These are phyloP conservation scores for Umbelopsis ramanniana DNA, from an alignment of 192 early-diverging fungal species.

Conservation along the genomic window DNA sequence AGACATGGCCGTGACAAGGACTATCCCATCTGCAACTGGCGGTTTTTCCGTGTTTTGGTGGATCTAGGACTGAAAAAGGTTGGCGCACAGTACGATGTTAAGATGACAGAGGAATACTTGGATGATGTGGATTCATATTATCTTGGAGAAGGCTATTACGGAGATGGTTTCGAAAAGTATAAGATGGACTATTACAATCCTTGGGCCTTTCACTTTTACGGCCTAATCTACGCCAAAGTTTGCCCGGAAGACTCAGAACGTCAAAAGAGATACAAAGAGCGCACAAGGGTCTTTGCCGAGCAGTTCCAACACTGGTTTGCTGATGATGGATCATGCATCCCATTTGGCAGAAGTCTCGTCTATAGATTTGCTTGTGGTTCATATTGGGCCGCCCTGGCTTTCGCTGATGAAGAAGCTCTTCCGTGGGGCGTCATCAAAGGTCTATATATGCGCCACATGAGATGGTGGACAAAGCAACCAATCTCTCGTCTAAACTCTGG, in stretches of 20 bases:
- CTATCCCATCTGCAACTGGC: conserved; percentile 20
- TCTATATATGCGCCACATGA: conserved; percentile 27
- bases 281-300: conserved; percentile 8
- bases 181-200: conserved; percentile 28
- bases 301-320: conserved; percentile 31
- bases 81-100: conserved; percentile 1
- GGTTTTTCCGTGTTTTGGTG: conserved; percentile 27
- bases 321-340: conserved; percentile 25
- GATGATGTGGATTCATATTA: conserved; percentile 25
- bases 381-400: conserved; percentile 18
- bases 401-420: conserved; percentile 24
- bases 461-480: conserved; percentile 29
- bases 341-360: conserved; percentile 17
- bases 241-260: conserved; percentile 23
- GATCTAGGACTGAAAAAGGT: conserved; percentile 23
- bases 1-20: conserved; percentile 2
- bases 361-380: conserved; percentile 22
- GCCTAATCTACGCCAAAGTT: conserved; percentile 13
- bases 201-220: conserved; percentile 25
- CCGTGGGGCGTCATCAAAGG: conserved; percentile 32
- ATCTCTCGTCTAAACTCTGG: conserved; percentile 13
- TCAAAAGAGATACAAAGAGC: background rate
- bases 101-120: conserved; percentile 25
- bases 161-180: conserved; percentile 15
- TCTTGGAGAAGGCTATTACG: conserved; percentile 23